These are phyloP conservation scores for Fraxinus sp. DNA, from an alignment of 305 asterid genomes.

Conservation along the genomic window DNA sequence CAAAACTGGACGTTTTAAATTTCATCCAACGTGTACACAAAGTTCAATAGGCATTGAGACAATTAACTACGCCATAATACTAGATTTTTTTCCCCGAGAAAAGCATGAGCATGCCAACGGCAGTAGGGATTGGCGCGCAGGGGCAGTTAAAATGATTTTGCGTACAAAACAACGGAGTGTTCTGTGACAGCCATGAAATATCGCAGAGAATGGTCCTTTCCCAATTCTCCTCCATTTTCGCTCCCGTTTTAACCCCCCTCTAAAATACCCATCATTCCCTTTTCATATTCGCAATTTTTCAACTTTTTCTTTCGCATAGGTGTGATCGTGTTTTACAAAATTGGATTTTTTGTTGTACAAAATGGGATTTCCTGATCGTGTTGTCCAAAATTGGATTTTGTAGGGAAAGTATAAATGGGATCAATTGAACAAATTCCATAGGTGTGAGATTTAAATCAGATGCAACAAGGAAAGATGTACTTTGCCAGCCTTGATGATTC, in stretches of 20 bases:
- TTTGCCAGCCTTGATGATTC: slow-evolving; percentile 86
- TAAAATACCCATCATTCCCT: slow-evolving; percentile 15
- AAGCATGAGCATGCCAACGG: neutral
- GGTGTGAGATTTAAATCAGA: slow-evolving; percentile 32
- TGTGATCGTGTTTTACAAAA: slow-evolving; percentile 8
- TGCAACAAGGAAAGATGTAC: slow-evolving; percentile 63
- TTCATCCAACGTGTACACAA: too few relatives aligned
- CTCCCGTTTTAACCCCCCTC: slow-evolving; percentile 25
- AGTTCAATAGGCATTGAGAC: too few relatives aligned
- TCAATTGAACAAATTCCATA: slow-evolving; percentile 18
- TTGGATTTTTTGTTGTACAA: neutral
- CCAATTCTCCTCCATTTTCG: slow-evolving; percentile 51
- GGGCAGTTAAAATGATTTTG: slow-evolving; percentile 1
- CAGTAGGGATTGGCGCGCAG: slow-evolving; percentile 19
- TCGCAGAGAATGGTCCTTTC: slow-evolving; percentile 45
- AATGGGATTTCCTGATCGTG: slow-evolving; percentile 11
- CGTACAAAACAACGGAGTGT: neutral
- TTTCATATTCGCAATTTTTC: neutral
- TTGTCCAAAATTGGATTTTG: slow-evolving; percentile 6
- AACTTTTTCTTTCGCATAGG: neutral
- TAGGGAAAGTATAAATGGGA: slow-evolving; percentile 2
- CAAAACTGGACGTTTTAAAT: too few relatives aligned
- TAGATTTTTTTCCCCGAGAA: too few relatives aligned
- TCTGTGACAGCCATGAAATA: slow-evolving; percentile 47
- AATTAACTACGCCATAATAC: too few relatives aligned